phyloP scores from a whole-genome alignment of 441 rosid species.

The Erodium trifolium region DNA sequence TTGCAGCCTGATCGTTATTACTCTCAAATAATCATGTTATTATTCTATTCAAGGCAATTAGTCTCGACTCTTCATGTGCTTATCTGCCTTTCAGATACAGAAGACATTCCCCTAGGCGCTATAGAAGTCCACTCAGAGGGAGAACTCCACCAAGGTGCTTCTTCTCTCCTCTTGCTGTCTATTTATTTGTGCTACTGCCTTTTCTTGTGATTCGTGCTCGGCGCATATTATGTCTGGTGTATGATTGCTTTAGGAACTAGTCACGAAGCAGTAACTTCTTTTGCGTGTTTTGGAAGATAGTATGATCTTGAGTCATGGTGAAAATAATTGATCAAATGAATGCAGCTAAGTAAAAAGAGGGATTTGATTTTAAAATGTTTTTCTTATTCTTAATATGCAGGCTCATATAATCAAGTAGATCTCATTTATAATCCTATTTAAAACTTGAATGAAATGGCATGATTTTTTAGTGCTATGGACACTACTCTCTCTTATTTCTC shows the following conservation, averaged over 20 bases:
- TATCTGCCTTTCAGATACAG: slow-evolving; percentile 42
- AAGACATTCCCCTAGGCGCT: slow-evolving; percentile 87
- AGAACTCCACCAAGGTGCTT: slow-evolving; percentile 66
- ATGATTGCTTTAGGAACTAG: neutral
- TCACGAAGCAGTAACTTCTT: neutral
- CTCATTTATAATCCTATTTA: too few relatives aligned
- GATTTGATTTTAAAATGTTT: too few relatives aligned
- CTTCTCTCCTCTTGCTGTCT: neutral
- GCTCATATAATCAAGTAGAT: too few relatives aligned
- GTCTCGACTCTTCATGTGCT: neutral
- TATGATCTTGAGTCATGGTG: too few relatives aligned
- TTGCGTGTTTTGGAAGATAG: neutral
- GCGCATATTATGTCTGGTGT: neutral
- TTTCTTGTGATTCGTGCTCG: neutral
- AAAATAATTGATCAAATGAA: too few relatives aligned
- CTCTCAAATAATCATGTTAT: neutral
- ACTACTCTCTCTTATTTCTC: too few relatives aligned
- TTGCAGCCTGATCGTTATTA: neutral
- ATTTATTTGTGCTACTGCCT: slow-evolving; percentile 3
- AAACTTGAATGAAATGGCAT: too few relatives aligned
- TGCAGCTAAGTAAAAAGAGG: too few relatives aligned
- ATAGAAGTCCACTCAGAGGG: slow-evolving; percentile 70
- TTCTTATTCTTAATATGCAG: too few relatives aligned
- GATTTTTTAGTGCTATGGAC: too few relatives aligned
- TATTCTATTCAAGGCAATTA: neutral